Evolutionary conservation across 23 red algal species (phyloP), one percentile per base, ranked within the genome.

Genomic region (Agarophyton chilense): DNA sequence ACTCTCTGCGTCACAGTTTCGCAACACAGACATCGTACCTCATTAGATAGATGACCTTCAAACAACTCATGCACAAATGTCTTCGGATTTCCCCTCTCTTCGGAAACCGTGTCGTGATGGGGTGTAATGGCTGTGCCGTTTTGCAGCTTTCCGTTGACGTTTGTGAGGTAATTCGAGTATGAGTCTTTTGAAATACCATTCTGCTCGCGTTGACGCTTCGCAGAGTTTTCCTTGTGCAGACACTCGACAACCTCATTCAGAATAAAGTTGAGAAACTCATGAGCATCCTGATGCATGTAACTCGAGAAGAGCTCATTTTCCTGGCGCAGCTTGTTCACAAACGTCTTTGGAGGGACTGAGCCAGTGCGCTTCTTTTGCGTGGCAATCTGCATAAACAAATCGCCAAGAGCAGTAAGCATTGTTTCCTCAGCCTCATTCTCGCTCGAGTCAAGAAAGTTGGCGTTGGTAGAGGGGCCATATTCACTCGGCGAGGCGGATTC

Each of bases 251-350:
- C 78, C 38, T 97, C 84, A 67, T 98, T 98, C 41, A 98, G 76
- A 52, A 98, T 74, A 72, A 95, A 98, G 44, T 95, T 95, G 52
- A 98, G 77, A 57, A 98, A 95, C 49, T 98, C 96, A 78, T 98
- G 96, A 2, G 96, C 92, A 42, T 98, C 96, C 49, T 98, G 96
- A 57, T 98, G 96, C 93, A 95, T 95, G 64, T 95, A 95, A 34
- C 92, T 81, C 14, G 86, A 78, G 53, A 98, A 98, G 11, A 95
- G 81, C 17, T 95, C 93, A 49, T 93, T 98, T 22, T 92, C 84
- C 52, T 93, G 89, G 40, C 96, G 92, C 89, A 98, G 51, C 28
- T 86, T 81, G 47, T 87, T 84, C 19, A 98, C 88, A 78, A 98
- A 98, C 10, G 86, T 74, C 38, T 94, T 94, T 3, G 96, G 96